Evolutionary conservation across 352 stramenopile species (phyloP).

Genomic region (Globisporangium splendens): DNA sequence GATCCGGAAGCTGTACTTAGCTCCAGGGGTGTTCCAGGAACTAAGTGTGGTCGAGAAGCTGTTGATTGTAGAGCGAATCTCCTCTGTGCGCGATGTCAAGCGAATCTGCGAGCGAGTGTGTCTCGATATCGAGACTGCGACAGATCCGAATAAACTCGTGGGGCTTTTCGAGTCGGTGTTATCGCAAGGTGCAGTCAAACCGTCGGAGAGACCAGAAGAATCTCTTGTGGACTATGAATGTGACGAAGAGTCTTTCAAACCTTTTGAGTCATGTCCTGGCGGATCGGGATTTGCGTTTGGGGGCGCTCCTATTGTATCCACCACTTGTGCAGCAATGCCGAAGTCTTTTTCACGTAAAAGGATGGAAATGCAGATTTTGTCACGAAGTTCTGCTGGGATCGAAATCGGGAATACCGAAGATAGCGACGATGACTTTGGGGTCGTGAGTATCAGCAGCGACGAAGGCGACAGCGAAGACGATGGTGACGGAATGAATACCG

Average conservation of each 20-base stretch:
- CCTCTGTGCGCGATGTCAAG: constrained; percentile 9
- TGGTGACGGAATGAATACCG: constrained; percentile 5
- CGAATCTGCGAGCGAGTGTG: constrained; percentile 30
- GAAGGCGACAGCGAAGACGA: constrained; percentile 1
- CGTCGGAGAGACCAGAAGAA: background rate
- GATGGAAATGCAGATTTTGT: too few relatives aligned
- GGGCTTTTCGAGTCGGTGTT: constrained; percentile 34
- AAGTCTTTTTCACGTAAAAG: too few relatives aligned
- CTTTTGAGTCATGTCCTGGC: too few relatives aligned
- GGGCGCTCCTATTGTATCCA: too few relatives aligned
- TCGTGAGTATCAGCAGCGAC: constrained; percentile 7
- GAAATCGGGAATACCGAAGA: background rate
- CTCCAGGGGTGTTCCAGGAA: constrained; percentile 20
- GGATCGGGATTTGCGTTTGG: too few relatives aligned
- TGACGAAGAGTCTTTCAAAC: too few relatives aligned
- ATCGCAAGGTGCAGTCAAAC: constrained; percentile 13
- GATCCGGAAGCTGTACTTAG: constrained; percentile 24
- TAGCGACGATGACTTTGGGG: constrained; percentile 5
- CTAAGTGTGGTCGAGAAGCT: constrained; percentile 41
- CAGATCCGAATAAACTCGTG: constrained; percentile 8
- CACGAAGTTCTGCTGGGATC: too few relatives aligned
- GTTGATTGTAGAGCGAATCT: constrained; percentile 28
- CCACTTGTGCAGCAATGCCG: too few relatives aligned
- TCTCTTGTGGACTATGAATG: too few relatives aligned
- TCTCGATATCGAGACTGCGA: constrained; percentile 16